Base-by-base conservation (phyloP, 2,329 filamentous ascomycete genomes). In the Chrysoporthe puriensis region DNA sequence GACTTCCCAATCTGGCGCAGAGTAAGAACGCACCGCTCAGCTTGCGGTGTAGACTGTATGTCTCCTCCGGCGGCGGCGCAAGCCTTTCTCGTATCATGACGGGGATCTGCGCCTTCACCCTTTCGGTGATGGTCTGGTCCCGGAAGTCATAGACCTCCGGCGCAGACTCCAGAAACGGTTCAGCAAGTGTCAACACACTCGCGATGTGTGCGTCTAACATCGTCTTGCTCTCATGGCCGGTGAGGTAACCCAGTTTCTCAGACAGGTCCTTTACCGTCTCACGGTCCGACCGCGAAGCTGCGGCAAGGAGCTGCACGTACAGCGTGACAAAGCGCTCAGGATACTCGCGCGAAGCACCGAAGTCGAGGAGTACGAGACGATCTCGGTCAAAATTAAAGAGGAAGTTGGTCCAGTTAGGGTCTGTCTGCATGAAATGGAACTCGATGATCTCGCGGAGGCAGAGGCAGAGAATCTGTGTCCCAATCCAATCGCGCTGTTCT, bases 331-430 rank as follows among this genome's bases (percentile, higher is more conserved):
- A 99, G 16, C 86, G 81, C 50, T 88, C 85, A 0, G 94, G 93
- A 76, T 90, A 99, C 72, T 94, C 95, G 73, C 96, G 86, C 26
- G 91, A 94, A 46, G 96, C 96, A 68, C 96, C 96, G 78, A 99
- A 99, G 79, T 99, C 96, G 63, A 99, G 89, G 0, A 99, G 87
- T 78, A 97, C 94, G 16, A 99, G 89, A 75, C 89, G 91, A 73
- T 88, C 82, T 4, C 85, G 88, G 26, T 82, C 73, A 1, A 88
- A 82, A 74, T 98, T 96, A 84, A 93, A 99, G 26, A 98, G 85
- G 79, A 99, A 99, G 79, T 99, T 99, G 44, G 95, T 98, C 96
- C 96, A 99, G 83, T 99, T 99, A 52, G 96, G 96, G 76, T 99
- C 96, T 5, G 96, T 99, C 81, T 99, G 96, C 96, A 99, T 99